Evolutionary conservation across 768 basidiomycete genomes (phyloP).

Genomic region (Amanita rimosa): DNA sequence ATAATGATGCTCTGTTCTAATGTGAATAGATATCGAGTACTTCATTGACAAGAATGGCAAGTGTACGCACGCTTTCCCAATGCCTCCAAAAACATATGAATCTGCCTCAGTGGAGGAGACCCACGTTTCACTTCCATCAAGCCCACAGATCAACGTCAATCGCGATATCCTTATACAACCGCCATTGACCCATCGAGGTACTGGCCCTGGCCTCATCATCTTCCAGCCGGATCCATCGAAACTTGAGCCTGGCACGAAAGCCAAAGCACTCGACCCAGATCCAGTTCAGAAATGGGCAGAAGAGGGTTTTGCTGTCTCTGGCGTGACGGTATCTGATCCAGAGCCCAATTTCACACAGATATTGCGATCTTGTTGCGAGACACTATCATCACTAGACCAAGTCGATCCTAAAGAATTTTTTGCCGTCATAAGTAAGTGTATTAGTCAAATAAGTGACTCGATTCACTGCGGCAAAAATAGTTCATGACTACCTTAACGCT

Average conservation of each 20-base stretch:
- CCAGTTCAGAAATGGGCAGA: slow-evolving; percentile 44
- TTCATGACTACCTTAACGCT: not conserved
- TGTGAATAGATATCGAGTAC: too few relatives aligned
- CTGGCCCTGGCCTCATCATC: slow-evolving; percentile 34
- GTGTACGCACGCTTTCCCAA: too few relatives aligned
- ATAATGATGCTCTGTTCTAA: too few relatives aligned
- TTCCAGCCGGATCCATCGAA: slow-evolving; percentile 25
- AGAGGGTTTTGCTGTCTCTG: slow-evolving; percentile 39
- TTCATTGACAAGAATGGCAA: too few relatives aligned
- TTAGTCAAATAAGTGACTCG: not conserved
- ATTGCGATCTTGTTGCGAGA: slow-evolving; percentile 22
- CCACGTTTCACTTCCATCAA: slow-evolving; percentile 29
- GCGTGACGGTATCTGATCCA: slow-evolving; percentile 15
- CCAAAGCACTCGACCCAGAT: slow-evolving; percentile 32
- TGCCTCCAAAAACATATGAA: slow-evolving; percentile 21
- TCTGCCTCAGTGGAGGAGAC: slow-evolving; percentile 27
- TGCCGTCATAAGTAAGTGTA: slow-evolving; percentile 27
- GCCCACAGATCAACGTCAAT: slow-evolving; percentile 20
- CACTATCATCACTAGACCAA: slow-evolving; percentile 22
- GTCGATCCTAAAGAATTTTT: slow-evolving; percentile 33
- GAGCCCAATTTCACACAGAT: slow-evolving; percentile 15
- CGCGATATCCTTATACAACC: slow-evolving; percentile 28
- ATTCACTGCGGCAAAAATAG: not conserved
- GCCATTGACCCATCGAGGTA: slow-evolving; percentile 35
- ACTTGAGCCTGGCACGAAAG: slow-evolving; percentile 13